phyloP scores from a whole-genome alignment of 2,329 filamentous ascomycete species.

The Thermochaetoides dissita region DNA sequence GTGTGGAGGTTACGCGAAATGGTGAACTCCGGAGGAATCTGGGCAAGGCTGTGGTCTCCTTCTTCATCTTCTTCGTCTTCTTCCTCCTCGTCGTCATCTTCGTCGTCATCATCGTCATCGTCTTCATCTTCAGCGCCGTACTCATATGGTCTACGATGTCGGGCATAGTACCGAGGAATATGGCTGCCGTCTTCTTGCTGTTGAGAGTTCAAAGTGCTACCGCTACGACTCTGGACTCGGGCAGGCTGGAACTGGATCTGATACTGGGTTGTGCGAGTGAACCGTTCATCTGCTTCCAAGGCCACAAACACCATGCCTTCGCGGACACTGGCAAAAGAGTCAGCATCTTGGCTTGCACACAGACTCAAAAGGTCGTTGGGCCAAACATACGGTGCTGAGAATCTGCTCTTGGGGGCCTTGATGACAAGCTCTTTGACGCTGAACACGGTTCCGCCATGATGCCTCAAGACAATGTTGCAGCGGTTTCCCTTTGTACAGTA shows the following conservation, averaged over 20 bases:
- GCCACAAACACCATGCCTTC: slow-evolving; percentile 86
- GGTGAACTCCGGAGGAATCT: slow-evolving; percentile 43
- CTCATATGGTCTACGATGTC: too few species aligned
- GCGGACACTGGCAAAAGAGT: slow-evolving; percentile 71
- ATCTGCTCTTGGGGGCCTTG: slow-evolving; percentile 67
- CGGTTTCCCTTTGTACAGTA: slow-evolving; percentile 82
- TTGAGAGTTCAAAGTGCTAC: slow-evolving; percentile 28
- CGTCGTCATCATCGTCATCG: slow-evolving; percentile 29
- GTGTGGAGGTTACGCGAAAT: slow-evolving; percentile 33
- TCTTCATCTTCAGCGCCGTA: slow-evolving; percentile 29
- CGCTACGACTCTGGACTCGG: slow-evolving; percentile 15
- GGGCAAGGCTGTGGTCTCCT: slow-evolving; percentile 33
- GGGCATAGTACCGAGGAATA: too few species aligned
- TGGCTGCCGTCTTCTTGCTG: slow-evolving; percentile 38
- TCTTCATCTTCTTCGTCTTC: slow-evolving; percentile 26
- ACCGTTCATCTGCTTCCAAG: slow-evolving; percentile 67
- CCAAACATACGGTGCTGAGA: slow-evolving; percentile 66
- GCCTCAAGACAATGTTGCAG: slow-evolving; percentile 75
- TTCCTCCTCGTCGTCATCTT: slow-evolving; percentile 20
- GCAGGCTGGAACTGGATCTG: slow-evolving; percentile 49
- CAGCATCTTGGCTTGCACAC: too few species aligned
- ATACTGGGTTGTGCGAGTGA: slow-evolving; percentile 60
- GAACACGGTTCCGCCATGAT: slow-evolving; percentile 69
- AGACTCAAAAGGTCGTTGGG: too few species aligned
- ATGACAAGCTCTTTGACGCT: slow-evolving; percentile 76